Percentiles rank a stretch among this genome's conserved stretches.
phyloP scores from a whole-genome alignment of 2,329 filamentous ascomycete species.

The Hypoxylon sp. region DNA sequence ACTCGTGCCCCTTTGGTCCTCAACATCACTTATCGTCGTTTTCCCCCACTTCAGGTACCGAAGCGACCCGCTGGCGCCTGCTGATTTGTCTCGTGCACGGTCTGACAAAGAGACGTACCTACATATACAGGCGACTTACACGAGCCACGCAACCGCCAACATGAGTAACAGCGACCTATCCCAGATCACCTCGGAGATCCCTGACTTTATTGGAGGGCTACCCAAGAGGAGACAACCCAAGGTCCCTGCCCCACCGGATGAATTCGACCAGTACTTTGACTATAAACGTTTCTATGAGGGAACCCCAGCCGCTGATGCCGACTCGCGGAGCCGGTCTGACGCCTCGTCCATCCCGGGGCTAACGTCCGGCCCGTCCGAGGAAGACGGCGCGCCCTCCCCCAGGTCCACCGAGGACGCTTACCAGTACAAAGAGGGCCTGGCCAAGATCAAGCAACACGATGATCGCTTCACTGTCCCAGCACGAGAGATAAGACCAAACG shows the following conservation, averaged over 20 bases:
- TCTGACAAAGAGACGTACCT: constrained; percentile 52
- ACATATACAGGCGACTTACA: constrained; percentile 52
- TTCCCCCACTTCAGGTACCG: constrained; percentile 52
- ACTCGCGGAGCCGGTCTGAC: constrained; percentile 50
- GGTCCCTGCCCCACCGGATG: constrained; percentile 45
- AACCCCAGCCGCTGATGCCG: constrained; percentile 47
- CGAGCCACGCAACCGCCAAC: constrained; percentile 51
- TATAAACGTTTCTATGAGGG: constrained; percentile 48
- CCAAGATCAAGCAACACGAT: constrained; percentile 50
- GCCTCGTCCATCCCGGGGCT: constrained; percentile 51
- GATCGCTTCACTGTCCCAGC: constrained; percentile 51
- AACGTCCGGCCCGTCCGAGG: constrained; percentile 51
- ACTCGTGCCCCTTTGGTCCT: constrained; percentile 49
- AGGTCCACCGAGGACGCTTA: constrained; percentile 46
- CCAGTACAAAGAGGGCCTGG: constrained; percentile 47
- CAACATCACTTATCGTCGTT: constrained; percentile 51
- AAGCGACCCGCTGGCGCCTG: constrained; percentile 51
- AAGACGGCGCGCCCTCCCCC: constrained; percentile 51
- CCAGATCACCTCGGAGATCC: constrained; percentile 50
- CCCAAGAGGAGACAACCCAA: constrained; percentile 44
- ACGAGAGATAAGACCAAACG: constrained; percentile 51
- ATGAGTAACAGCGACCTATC: constrained; percentile 49
- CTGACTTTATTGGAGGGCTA: constrained; percentile 49
- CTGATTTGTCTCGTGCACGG: constrained; percentile 53
- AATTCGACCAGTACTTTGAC: constrained; percentile 49